These are phyloP conservation scores for Ustilago loliicola DNA, from an alignment of 1,284 basidiomycete species.

Conservation along the genomic window DNA sequence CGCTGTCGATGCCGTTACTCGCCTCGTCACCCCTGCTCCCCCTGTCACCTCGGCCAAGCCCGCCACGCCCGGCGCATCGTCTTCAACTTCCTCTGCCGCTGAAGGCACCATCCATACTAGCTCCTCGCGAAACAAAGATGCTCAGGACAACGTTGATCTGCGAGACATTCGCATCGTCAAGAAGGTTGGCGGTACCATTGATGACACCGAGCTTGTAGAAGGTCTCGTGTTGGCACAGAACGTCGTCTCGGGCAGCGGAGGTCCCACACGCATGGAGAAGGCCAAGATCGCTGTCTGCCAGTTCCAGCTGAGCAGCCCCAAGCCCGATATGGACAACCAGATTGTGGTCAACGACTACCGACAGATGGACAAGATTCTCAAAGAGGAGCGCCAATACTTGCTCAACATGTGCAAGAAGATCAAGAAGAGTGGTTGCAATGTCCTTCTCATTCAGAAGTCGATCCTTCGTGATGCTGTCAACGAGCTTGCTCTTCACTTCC, in stretches of 20 bases:
- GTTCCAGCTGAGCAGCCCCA: slow-evolving; percentile 97
- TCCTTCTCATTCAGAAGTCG: slow-evolving; percentile 97
- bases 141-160: slow-evolving; percentile 80
- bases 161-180: slow-evolving; percentile 96
- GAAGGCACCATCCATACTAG: slow-evolving; percentile 6
- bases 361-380: slow-evolving; percentile 99
- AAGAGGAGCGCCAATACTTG: slow-evolving; percentile 97
- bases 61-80: slow-evolving; percentile 72
- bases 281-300: slow-evolving; percentile 99
- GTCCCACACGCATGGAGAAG: slow-evolving; percentile 95
- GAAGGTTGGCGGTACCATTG: slow-evolving; percentile 98
- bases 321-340: slow-evolving; percentile 99
- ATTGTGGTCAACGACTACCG: slow-evolving; percentile 99
- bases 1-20: slow-evolving; percentile 88
- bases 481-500: slow-evolving; percentile 97
- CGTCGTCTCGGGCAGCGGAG: slow-evolving; percentile 88
- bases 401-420: slow-evolving; percentile 99
- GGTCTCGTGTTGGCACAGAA: slow-evolving; percentile 97
- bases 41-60: slow-evolving; percentile 22
- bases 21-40: slow-evolving; percentile 51
- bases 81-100: slow-evolving; percentile 83
- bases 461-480: slow-evolving; percentile 98
- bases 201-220: slow-evolving; percentile 97
- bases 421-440: slow-evolving; percentile 99
- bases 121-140: slow-evolving; percentile 28